Conservation (phyloP, 805 yeast species). For the Starmerella powellii region DNA sequence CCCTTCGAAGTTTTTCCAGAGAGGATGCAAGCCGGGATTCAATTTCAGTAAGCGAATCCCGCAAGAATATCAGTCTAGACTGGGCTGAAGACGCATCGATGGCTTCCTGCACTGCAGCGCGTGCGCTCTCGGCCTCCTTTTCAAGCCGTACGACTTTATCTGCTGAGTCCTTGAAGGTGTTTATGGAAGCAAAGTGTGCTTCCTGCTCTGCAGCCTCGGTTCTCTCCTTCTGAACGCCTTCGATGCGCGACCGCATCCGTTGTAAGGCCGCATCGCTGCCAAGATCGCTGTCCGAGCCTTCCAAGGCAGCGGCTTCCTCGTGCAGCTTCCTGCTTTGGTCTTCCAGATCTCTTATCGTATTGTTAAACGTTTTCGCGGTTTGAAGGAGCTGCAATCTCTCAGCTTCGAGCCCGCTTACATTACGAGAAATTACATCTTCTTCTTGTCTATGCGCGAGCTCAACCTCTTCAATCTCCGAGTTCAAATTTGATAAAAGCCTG, state of each 20-base stretch:
- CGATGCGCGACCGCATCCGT: neutral
- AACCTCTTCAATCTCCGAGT: slow-evolving; percentile 10
- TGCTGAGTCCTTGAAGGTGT: neutral
- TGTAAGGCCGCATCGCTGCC: neutral
- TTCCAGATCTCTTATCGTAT: slow-evolving; percentile 10
- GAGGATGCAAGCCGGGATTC: too few relatives aligned
- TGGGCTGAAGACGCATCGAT: slow-evolving; percentile 12
- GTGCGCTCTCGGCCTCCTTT: neutral
- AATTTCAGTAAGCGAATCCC: too few relatives aligned
- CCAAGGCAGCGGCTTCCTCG: neutral
- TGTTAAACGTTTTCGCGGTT: slow-evolving; percentile 4
- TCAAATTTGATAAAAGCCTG: neutral
- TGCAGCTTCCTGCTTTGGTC: neutral
- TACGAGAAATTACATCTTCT: slow-evolving; percentile 25
- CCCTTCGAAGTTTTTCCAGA: neutral
- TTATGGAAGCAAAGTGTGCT: neutral
- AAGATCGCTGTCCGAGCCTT: neutral
- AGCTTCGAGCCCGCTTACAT: slow-evolving; percentile 23
- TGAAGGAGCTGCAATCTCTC: slow-evolving; percentile 23
- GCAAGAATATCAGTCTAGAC: slow-evolving; percentile 12
- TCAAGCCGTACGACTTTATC: slow-evolving; percentile 1
- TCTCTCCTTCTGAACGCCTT: neutral
- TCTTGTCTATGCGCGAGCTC: slow-evolving; percentile 24
- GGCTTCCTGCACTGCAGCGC: slow-evolving; percentile 11
- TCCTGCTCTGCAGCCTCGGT: slow-evolving; percentile 1